phyloP scores from a whole-genome alignment of 495 filamentous ascomycete genomes.

The Talaromyces ruber region DNA sequence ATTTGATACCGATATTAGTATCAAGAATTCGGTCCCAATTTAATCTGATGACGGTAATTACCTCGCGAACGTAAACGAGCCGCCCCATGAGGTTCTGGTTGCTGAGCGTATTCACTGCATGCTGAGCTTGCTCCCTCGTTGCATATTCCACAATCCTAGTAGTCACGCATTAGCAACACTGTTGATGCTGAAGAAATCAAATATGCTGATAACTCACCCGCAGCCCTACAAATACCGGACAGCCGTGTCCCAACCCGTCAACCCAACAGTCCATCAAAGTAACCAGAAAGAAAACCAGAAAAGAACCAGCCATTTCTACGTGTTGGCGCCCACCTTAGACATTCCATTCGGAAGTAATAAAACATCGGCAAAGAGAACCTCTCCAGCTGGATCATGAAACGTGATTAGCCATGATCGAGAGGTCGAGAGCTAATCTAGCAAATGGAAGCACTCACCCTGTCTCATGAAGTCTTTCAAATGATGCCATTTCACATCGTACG shows the following conservation, averaged over 20 bases:
- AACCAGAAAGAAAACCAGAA: constrained; percentile 48
- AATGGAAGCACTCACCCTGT: constrained; percentile 66
- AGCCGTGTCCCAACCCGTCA: constrained; percentile 95
- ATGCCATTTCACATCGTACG: constrained; percentile 99
- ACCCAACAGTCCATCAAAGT: constrained; percentile 90
- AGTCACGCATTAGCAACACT: constrained; percentile 20
- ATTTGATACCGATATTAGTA: constrained; percentile 12
- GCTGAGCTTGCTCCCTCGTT: constrained; percentile 96
- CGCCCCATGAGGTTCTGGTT: constrained; percentile 98
- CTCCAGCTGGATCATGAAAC: constrained; percentile 62
- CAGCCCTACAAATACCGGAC: constrained; percentile 96
- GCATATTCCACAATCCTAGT: constrained; percentile 99
- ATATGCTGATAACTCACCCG: constrained; percentile 61
- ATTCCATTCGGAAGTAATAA: constrained; percentile 99
- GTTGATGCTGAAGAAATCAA: neutral
- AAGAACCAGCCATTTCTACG: constrained; percentile 55
- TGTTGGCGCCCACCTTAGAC: constrained; percentile 99
- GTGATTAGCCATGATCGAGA: constrained; percentile 24
- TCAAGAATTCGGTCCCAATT: neutral
- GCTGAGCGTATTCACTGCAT: constrained; percentile 94
- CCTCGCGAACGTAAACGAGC: constrained; percentile 97
- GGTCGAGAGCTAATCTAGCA: constrained; percentile 10
- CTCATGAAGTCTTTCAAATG: constrained; percentile 99
- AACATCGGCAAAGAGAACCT: constrained; percentile 99
- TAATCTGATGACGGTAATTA: constrained; percentile 25